Evolutionary conservation across 1,139 yeast species (phyloP), one percentile per base, ranked within the genome.

Genomic region (Suhomyces yuchorum): DNA sequence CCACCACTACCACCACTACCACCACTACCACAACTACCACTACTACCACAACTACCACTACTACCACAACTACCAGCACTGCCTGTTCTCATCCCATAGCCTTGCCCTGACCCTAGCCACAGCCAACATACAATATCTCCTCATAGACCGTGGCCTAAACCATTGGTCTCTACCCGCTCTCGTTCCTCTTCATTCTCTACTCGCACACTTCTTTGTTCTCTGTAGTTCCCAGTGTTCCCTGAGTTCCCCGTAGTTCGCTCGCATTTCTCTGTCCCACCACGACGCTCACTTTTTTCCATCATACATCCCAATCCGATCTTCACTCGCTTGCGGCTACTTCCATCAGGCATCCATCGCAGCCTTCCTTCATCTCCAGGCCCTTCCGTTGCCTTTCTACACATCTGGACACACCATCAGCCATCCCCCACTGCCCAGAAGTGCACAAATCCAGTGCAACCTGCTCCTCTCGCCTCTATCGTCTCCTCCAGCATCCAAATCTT

Each of bases 261-360:
- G 30, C 30, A 11, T 26, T 26, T 12, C 30, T 12, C 30, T 12
- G 37, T 34, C 11, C 24, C 23, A 14, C 37, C 20, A 5, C 34
- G 9, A 30, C 17, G 34, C 34, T 34, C 23, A 34, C 23, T 18
- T 18, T 18, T 34, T 34, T 34, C 37, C 37, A 30, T 15, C 34
- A 26, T 26, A 26, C 34, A 14, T 19, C 37, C 37, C 18, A 34
- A 20, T 17, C 43, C 26, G 32, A 32, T 14, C 37, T 33, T 40
- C 37, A 17, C 40, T 42, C 41, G 41, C 45, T 42, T 37, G 45
- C 45, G 45, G 37, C 44, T 32, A 36, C 15, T 42, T 42, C 38
- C 41, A 34, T 22, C 43, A 32, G 11, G n/a, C 14, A 15, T 15
- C 43, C 39, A 36, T 36, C 39, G 39, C 39, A 22, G 39, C 30